A percentile compares a stretch with the other conserved stretches of the same genome.
Evolutionary conservation across 805 yeast species (phyloP).

Genomic region (Kodamaea neixiangensis): DNA sequence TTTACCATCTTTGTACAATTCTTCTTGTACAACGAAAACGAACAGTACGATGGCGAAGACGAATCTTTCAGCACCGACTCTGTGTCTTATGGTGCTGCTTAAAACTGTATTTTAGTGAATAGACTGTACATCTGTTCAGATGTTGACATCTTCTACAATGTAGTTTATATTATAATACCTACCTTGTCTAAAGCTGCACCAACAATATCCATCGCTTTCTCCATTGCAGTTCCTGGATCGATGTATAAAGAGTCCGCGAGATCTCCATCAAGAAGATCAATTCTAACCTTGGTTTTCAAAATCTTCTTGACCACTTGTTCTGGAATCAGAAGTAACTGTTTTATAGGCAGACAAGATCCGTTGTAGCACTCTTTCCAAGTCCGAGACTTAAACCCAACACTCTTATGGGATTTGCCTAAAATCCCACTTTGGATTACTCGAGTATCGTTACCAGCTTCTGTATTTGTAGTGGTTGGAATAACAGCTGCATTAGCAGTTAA

Average conservation of each 20-base stretch:
- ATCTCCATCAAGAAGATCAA: neutral
- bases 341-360: neutral
- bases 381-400: neutral
- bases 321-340: neutral
- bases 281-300: neutral
- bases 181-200: neutral
- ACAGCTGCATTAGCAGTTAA: neutral
- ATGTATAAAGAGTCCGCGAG: neutral
- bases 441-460: no score
- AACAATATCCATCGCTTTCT: neutral
- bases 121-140: neutral
- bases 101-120: neutral
- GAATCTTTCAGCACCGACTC: slow-evolving; percentile 10
- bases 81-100: slow-evolving; percentile 8
- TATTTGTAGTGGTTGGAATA: neutral
- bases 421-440: neutral
- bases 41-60: slow-evolving; percentile 25
- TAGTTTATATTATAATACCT: neutral
- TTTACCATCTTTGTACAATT: slow-evolving; percentile 83
- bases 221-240: neutral
- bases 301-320: neutral
- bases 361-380: neutral
- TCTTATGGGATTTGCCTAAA: neutral
- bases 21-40: slow-evolving; percentile 62
- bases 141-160: neutral